Conservation (phyloP, 2,329 filamentous ascomycete genomes). For the Grosmannia penicillata region DNA sequence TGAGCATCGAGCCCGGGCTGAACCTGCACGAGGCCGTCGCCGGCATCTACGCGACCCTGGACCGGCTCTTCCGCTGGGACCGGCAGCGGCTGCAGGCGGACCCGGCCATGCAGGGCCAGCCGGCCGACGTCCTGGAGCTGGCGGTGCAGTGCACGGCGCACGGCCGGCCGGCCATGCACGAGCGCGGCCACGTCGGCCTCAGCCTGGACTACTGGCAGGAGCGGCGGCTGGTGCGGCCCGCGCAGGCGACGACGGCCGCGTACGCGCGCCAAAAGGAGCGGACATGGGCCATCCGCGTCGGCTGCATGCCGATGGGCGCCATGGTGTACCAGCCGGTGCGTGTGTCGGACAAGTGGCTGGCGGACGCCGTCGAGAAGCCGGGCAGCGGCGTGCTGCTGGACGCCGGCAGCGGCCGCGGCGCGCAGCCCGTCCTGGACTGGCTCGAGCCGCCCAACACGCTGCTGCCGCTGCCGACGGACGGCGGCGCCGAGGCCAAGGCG, state of each 20-base stretch:
- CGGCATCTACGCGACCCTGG: slow-evolving; percentile 56
- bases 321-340: slow-evolving; percentile 44
- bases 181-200: slow-evolving; percentile 49
- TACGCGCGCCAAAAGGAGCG: slow-evolving; percentile 19
- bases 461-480: neutral
- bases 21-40: slow-evolving; percentile 67
- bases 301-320: slow-evolving; percentile 37
- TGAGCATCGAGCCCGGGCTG: slow-evolving; percentile 52
- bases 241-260: slow-evolving; percentile 9
- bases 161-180: slow-evolving; percentile 58
- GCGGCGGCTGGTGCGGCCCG: slow-evolving; percentile 30
- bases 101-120: slow-evolving; percentile 25
- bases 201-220: slow-evolving; percentile 68
- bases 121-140: slow-evolving; percentile 34
- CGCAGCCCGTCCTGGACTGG: slow-evolving; percentile 45
- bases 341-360: slow-evolving; percentile 62
- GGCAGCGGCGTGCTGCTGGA: slow-evolving; percentile 24
- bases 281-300: slow-evolving; percentile 54
- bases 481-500: slow-evolving; percentile 1
- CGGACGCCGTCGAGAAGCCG: slow-evolving; percentile 47
- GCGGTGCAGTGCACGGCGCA: slow-evolving; percentile 54
- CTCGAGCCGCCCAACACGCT: slow-evolving; percentile 47
- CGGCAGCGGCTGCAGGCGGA: slow-evolving; percentile 40
- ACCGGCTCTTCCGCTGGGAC: slow-evolving; percentile 58
- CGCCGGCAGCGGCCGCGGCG: slow-evolving; percentile 11